Evolutionary conservation across 129 eudicot species (phyloP), one percentile per base, ranked within the genome.

Genomic region (Artemisia argyi): DNA sequence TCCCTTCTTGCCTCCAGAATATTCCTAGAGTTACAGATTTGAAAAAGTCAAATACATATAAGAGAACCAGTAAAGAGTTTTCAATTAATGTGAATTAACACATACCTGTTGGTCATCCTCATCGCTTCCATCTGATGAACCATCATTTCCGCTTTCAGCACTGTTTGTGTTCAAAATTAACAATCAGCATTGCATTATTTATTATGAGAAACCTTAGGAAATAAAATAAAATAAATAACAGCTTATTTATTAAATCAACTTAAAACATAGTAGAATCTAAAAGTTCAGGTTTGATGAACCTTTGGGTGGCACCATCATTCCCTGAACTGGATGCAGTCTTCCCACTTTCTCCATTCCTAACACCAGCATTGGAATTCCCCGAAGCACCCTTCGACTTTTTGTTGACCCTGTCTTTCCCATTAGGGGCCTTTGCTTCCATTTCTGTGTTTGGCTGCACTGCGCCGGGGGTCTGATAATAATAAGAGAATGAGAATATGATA

Each of bases 301-400:
- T 89, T 66, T 93, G 90, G 30, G 98, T 87, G 68, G 87, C n/a
- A n/a, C n/a, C n/a, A n/a, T 93, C 98, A 84, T 93, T 89, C 83
- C 95, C 96, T 35, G 96, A 93, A 73, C 98, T 94, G 19, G 98
- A 93, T 79, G 98, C 83, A 32, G 87, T 84, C 79, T 84, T 89
- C 60, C 90, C 96, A 73, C 80, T 85, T 72, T 89, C 96, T 68
- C 80, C 87, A 68, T 68, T 84, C 70, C 83, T 85, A 11, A 79
- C 81, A 56, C 86, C 85, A 73, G n/a, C 53, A 65, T 81, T 78
- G 46, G 74, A 80, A 32, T 80, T 84, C 71, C 87, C 93, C 18
- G 92, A 83, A 80, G 76, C 57, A 24, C 86, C 96, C 85, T 84
- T 87, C 11, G 85, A 85, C 80, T 80, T 87, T 70, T 85, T 93